Percentiles rank a stretch among this genome's conserved stretches.
Conservation (phyloP, 768 basidiomycete species). For the Arthromyces matolae region DNA sequence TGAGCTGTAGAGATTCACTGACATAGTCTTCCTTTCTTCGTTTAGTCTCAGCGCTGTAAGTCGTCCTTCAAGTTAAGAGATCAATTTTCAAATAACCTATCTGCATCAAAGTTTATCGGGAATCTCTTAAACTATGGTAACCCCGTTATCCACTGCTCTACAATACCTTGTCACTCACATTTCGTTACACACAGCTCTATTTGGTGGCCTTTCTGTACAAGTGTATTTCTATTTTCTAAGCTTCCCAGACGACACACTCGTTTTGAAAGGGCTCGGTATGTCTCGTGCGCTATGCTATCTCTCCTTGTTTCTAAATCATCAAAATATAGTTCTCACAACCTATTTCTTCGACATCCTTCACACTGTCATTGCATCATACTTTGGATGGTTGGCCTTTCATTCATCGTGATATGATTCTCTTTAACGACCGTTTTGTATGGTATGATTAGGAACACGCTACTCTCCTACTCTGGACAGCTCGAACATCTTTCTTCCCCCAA, state of each 20-base stretch:
- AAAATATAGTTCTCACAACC: background rate
- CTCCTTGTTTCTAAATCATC: background rate
- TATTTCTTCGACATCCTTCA: background rate
- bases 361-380: background rate
- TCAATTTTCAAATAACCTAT: no score
- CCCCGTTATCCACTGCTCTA: background rate
- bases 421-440: no score
- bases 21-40: no score
- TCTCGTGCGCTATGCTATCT: no score
- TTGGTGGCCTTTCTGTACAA: background rate
- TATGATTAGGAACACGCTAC: no score
- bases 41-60: no score
- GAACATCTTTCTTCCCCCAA: background rate
- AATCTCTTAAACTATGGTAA: background rate
- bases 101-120: background rate
- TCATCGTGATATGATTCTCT: no score
- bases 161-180: background rate
- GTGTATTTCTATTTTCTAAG: background rate
- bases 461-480: background rate
- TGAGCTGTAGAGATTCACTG: no score
- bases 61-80: no score
- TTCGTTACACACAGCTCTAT: slow-evolving; percentile 18
- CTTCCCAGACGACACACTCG: background rate
- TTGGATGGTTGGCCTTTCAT: background rate
- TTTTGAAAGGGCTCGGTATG: background rate